Base-by-base conservation (phyloP, 2,329 filamentous ascomycete genomes). In the Ophiosphaerella korrae region DNA sequence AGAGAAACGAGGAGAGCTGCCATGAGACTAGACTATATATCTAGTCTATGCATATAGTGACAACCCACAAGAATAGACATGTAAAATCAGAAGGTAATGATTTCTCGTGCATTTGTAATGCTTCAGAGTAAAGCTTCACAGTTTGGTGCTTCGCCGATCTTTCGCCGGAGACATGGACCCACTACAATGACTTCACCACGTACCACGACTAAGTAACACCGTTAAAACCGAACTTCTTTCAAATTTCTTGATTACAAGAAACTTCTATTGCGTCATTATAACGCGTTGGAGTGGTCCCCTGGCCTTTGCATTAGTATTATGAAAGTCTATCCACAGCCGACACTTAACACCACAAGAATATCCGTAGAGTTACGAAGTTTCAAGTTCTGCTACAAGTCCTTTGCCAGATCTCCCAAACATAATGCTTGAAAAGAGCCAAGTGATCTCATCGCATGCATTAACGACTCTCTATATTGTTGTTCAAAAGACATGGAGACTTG, bases 121-220 rank as follows among this genome's bases (percentile, higher is more conserved):
- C 50, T 47, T 45, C 34, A 48, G 41, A 18, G 52, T 48, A 45
- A 43, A 46, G 46, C 55, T 38, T 50, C 50, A 43, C 51, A 45
- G 54, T 59, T 63, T 60, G 53, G 48, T 56, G 45, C 53, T 62
- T 64, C 52, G 62, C 62, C 62, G 62, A 63, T 56, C 35, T 55
- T 45, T 59, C 48, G 56, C 62, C 62, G 62, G 45, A 47, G 42
- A 42, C 12, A 50, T 35, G 36, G 58, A 56, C 53, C 60, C 58
- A 57, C 55, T 49, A 35, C 38, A 12, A 48, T 51, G 38, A 55
- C 51, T 53, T 53, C 50, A 60, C 29, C 39, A 49, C 44, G 36
- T 44, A 44, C 23, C 24, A 41, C 33, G 34, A 45, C 16, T 36
- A 32, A 32, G 23, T 42, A 50, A 41, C 34, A 23, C 53, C 50